Percentiles rank a stretch among this genome's conserved stretches.
Evolutionary conservation across 441 rosid genomes (phyloP).

Genomic region (Euphorbia schlechtendalii): DNA sequence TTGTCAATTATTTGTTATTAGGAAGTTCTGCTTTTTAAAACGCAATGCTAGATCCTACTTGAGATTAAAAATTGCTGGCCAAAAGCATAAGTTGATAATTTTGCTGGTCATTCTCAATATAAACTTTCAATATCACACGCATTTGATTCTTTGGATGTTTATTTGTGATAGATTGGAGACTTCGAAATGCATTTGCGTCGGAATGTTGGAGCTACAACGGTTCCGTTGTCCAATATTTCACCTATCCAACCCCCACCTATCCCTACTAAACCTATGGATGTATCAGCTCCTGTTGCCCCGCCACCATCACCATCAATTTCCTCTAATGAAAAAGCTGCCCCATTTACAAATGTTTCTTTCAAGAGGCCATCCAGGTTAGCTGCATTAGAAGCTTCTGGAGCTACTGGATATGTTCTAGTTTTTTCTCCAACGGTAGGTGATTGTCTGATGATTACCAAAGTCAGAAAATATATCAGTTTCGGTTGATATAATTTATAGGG

Average conservation of each 20-base stretch:
- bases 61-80: background rate
- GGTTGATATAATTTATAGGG: background rate
- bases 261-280: conserved; percentile 63
- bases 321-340: conserved; percentile 45
- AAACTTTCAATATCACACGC: background rate
- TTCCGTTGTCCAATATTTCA: conserved; percentile 45
- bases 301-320: too few relatives aligned
- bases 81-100: background rate
- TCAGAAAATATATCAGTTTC: conserved; percentile 5
- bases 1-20: conserved; percentile 5
- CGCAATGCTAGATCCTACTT: background rate
- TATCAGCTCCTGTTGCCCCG: conserved; percentile 37
- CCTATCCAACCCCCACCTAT: conserved; percentile 63
- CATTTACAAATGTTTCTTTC: conserved; percentile 56
- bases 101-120: conserved; percentile 4
- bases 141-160: conserved; percentile 5
- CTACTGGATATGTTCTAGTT: conserved; percentile 59
- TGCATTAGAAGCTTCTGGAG: conserved; percentile 78
- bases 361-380: conserved; percentile 64
- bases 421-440: conserved; percentile 60
- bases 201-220: conserved; percentile 45
- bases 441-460: conserved; percentile 7
- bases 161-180: conserved; percentile 61
- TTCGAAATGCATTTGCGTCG: conserved; percentile 88
- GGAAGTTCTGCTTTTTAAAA: background rate